These are phyloP conservation scores for Climacium dendroides DNA, from an alignment of 225 moss, liverwort and hornwort species.

Conservation along the genomic window DNA sequence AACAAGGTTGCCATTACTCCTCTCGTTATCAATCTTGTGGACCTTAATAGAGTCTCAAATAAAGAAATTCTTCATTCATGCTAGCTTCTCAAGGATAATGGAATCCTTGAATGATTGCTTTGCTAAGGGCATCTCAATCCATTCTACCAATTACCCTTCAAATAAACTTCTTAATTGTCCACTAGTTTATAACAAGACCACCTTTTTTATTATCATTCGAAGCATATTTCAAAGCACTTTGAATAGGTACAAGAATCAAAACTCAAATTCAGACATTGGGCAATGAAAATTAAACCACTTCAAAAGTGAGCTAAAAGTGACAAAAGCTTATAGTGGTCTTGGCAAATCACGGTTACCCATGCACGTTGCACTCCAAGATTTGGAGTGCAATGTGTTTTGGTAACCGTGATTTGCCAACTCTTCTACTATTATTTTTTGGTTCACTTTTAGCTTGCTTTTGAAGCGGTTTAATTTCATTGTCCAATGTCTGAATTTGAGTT, in stretches of 20 bases:
- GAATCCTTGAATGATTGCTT: no score
- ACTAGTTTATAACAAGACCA: rapidly evolving
- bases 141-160: background rate
- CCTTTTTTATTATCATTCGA: no score
- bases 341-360: rapidly evolving
- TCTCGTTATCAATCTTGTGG: background rate
- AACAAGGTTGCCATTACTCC: background rate
- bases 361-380: background rate
- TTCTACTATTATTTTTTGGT: background rate
- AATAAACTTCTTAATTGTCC: no score
- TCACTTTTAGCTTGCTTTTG: background rate
- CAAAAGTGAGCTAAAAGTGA: background rate
- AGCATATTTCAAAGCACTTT: background rate
- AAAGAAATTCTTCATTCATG: background rate
- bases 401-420: background rate
- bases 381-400: background rate
- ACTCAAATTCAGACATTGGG: background rate
- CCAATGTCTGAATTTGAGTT: background rate
- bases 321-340: rapidly evolving
- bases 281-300: background rate
- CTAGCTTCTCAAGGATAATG: background rate
- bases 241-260: background rate
- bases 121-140: rapidly evolving
- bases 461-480: background rate
- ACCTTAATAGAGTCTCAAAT: background rate